These are phyloP conservation scores for Asterionellopsis glacialis DNA, from an alignment of 108 stramenopile genomes.

Conservation along the genomic window DNA sequence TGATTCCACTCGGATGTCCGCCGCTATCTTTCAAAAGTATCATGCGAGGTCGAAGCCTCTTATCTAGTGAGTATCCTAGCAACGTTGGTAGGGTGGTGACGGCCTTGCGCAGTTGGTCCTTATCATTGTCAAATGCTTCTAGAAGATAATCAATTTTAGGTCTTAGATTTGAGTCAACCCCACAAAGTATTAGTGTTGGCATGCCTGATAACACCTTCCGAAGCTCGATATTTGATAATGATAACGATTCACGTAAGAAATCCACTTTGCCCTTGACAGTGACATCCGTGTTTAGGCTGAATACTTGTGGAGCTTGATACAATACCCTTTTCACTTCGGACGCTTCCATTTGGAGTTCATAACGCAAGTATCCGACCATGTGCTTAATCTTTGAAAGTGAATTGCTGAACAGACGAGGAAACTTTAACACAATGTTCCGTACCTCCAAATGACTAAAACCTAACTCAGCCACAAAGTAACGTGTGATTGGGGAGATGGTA, in stretches of 20 bases:
- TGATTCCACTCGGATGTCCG: conserved; percentile 40
- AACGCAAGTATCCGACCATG: conserved; percentile 61
- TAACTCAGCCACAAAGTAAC: conserved; percentile 58
- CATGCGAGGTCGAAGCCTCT: conserved; percentile 67
- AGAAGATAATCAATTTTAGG: conserved; percentile 71
- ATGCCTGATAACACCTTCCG: conserved; percentile 54
- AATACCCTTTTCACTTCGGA: conserved; percentile 65
- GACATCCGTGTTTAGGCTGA: conserved; percentile 43
- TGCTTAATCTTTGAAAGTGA: conserved; percentile 69
- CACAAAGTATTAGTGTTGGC: conserved; percentile 56
- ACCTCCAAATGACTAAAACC: conserved; percentile 56
- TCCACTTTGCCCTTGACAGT: conserved; percentile 53
- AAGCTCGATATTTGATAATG: conserved; percentile 28
- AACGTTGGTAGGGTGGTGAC: conserved; percentile 61
- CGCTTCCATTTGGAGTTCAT: conserved; percentile 58
- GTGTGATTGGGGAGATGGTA: conserved; percentile 63
- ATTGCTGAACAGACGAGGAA: conserved; percentile 66
- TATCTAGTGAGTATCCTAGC: conserved; percentile 72
- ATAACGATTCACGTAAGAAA: conserved; percentile 38
- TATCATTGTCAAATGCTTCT: conserved; percentile 18
- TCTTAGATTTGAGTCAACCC: conserved; percentile 43
- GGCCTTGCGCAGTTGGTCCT: conserved; percentile 24
- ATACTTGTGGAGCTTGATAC: conserved; percentile 67
- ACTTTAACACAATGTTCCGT: conserved; percentile 49
- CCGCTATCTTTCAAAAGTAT: conserved; percentile 39